These are phyloP conservation scores for Prunus padus DNA, from an alignment of 306 rosid genomes.

Conservation along the genomic window DNA sequence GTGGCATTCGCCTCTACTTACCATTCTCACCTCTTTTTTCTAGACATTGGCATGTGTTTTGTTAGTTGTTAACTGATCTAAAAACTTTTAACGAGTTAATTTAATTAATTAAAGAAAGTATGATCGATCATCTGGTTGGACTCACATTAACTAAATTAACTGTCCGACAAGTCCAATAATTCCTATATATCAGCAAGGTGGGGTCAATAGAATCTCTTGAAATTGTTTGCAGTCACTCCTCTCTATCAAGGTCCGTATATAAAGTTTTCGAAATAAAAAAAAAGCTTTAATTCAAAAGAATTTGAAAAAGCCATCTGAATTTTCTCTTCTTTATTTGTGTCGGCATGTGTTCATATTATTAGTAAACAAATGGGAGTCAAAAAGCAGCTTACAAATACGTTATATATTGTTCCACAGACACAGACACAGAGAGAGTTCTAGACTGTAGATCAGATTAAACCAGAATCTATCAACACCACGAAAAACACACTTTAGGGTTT, in stretches of 20 bases:
- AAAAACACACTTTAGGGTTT: not conserved
- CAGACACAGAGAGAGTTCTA: too few relatives aligned
- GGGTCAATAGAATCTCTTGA: conserved; percentile 16
- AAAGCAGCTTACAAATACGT: not conserved
- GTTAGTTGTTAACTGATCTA: not conserved
- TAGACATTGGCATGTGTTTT: not conserved
- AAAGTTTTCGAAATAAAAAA: not conserved
- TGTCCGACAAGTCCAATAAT: conserved; percentile 3
- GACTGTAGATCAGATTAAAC: conserved; percentile 2
- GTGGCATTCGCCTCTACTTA: not conserved
- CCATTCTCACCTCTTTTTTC: not conserved
- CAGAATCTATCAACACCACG: not conserved
- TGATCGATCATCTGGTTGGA: not conserved
- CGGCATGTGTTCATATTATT: conserved; percentile 1
- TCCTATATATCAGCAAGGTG: conserved; percentile 12
- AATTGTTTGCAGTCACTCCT: not conserved
- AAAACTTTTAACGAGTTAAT: too few relatives aligned
- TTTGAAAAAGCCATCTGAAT: not conserved
- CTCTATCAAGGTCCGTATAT: not conserved
- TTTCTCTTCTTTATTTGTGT: not conserved
- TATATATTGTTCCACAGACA: not conserved
- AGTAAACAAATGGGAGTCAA: conserved; percentile 8
- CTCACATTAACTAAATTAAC: conserved; percentile 16
- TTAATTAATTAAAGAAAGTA: not conserved
- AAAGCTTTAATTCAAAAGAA: not conserved